Evolutionary conservation across 768 basidiomycete genomes (phyloP), one percentile per base, ranked within the genome.

Genomic region (Termitomyces titanicus): DNA sequence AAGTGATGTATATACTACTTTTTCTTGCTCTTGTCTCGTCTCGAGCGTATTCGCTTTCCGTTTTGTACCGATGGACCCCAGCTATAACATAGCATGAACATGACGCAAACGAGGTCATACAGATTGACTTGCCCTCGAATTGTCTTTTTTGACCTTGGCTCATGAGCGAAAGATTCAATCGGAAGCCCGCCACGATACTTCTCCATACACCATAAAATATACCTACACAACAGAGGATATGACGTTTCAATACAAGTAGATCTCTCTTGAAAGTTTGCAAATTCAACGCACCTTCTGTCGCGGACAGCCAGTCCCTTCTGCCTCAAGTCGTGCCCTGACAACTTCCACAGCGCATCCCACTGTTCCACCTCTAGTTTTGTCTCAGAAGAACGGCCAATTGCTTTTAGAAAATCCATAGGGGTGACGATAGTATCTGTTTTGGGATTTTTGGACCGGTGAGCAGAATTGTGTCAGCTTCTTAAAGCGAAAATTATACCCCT

Each of bases 121-220:
- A n/a, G 17, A 50, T 24, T 20, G 22, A n/a, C 13, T 76, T 86
- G 92, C 92, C 90, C 90, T 74, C 92, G 78, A 64, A 87, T 77
- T 59, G 80, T 88, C 74, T 90, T 93, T 70, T 83, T 88, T n/a
- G 87, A 81, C 61, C 67, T 79, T 11, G 78, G 68, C 50, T 84
- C 82, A 61, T 89, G 82, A 6, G 85, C 84, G 66, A 90, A 89
- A 9, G 79, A 75, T 18, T 74, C 65, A 2, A 88, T 74, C 1
- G 82, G 72, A 25, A 74, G 63, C 1, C 82, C 84, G 50, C 74
- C 73, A 24, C 89, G 79, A 68, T 79, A 94, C 65, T 90, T 92
- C 65, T 89, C 83, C 84, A 91, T 84, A 61, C 85, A 85, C 92
- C 90, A 92, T 8, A 92, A 72, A 54, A 92, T 82, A 63, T 94